These are phyloP conservation scores for Umbelopsis sp. DNA, from an alignment of 192 early-diverging fungal species.

Conservation along the genomic window DNA sequence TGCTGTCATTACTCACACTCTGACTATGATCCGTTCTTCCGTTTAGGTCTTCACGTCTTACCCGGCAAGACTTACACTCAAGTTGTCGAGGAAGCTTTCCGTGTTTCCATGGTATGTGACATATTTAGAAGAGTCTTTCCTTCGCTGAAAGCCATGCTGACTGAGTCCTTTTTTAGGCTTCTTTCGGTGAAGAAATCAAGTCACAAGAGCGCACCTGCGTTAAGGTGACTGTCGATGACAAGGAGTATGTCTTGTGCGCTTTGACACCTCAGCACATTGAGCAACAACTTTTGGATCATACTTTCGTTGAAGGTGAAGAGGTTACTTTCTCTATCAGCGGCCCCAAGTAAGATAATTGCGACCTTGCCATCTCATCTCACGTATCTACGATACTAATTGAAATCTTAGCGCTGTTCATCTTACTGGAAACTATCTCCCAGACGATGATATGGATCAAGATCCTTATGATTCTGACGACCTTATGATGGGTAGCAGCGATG, in stretches of 20 bases:
- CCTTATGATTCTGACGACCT: slow-evolving; percentile 43
- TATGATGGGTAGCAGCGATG: slow-evolving; percentile 30
- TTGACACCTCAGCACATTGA: slow-evolving; percentile 74
- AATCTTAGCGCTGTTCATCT: slow-evolving; percentile 59
- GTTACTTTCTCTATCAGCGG: slow-evolving; percentile 75
- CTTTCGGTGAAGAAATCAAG: slow-evolving; percentile 59
- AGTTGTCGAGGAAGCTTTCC: slow-evolving; percentile 73
- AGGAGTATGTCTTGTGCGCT: slow-evolving; percentile 75
- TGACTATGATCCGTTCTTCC: not conserved
- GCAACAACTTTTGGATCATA: slow-evolving; percentile 70
- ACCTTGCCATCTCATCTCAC: slow-evolving; percentile 3
- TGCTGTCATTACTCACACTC: too few relatives aligned
- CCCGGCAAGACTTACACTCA: slow-evolving; percentile 74
- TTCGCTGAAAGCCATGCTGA: too few relatives aligned
- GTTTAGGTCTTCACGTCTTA: slow-evolving; percentile 61
- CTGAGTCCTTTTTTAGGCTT: slow-evolving; percentile 53
- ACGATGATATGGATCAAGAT: slow-evolving; percentile 51
- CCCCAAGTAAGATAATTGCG: slow-evolving; percentile 38
- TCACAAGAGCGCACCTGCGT: slow-evolving; percentile 65
- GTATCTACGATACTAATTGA: not conserved
- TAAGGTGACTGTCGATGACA: slow-evolving; percentile 66
- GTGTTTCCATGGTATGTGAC: slow-evolving; percentile 66
- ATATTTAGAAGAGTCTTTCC: not conserved
- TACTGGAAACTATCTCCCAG: slow-evolving; percentile 73
- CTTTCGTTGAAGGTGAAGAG: slow-evolving; percentile 73